Conservation (phyloP, 1,139 yeast genomes). For the Ashbya aceris region DNA sequence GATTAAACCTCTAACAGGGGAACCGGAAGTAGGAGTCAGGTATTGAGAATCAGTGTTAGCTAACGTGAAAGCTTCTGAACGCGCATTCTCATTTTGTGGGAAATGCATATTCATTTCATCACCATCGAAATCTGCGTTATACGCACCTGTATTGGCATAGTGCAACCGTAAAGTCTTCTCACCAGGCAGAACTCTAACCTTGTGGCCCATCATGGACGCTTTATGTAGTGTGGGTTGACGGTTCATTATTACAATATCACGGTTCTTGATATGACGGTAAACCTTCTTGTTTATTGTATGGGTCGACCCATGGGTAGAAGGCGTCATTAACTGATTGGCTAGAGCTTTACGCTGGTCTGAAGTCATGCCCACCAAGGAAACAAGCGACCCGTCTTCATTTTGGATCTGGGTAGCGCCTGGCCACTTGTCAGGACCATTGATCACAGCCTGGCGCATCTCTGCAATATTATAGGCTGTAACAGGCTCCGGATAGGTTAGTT, state of each 20-base stretch:
- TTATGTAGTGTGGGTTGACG: conserved; percentile 99
- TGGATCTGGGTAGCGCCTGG: conserved; percentile 98
- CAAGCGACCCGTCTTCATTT: conserved; percentile 87
- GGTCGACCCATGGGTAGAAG: conserved; percentile 43
- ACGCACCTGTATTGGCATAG: conserved; percentile 98
- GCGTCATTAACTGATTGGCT: conserved; percentile 91
- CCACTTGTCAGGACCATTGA: conserved; percentile 96
- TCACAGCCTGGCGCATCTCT: conserved; percentile 87
- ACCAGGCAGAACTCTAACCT: conserved; percentile 91
- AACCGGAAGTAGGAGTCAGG: conserved; percentile 95
- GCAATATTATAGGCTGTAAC: conserved; percentile 91
- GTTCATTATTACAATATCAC: conserved; percentile 95
- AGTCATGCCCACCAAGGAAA: conserved; percentile 81
- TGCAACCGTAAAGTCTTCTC: conserved; percentile 95
- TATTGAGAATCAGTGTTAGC: conserved; percentile 97
- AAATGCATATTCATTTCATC: conserved; percentile 99
- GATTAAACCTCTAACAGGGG: conserved; percentile 96
- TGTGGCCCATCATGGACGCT: conserved; percentile 99
- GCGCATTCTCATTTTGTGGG: conserved; percentile 97
- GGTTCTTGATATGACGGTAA: conserved; percentile 84
- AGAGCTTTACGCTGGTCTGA: conserved; percentile 91
- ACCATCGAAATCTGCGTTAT: conserved; percentile 99
- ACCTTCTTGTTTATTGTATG: conserved; percentile 81
- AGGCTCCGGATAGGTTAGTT: conserved; percentile 95
- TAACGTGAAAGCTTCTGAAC: conserved; percentile 89